A percentile compares a stretch with the other conserved stretches of the same genome.
phyloP scores from a whole-genome alignment of 495 filamentous ascomycete genomes.

The Neurospora sp. region DNA sequence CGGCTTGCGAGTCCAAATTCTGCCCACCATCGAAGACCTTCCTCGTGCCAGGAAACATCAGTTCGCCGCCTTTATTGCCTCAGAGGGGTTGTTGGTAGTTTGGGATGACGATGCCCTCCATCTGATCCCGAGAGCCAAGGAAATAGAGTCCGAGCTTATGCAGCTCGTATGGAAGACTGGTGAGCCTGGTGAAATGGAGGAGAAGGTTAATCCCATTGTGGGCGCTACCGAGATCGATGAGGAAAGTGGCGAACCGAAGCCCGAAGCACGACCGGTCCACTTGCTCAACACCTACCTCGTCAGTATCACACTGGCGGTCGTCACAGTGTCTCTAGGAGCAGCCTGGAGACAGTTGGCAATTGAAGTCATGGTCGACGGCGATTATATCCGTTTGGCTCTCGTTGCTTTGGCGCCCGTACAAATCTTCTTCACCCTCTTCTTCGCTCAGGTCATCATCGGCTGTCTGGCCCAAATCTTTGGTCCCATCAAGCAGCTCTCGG shows the following conservation, averaged over 20 bases:
- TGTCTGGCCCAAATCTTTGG: slow-evolving; percentile 66
- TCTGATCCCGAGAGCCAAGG: slow-evolving; percentile 51
- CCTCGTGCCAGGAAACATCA: slow-evolving; percentile 59
- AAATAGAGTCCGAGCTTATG: slow-evolving; percentile 65
- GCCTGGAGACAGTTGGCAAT: slow-evolving; percentile 57
- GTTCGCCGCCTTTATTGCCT: slow-evolving; percentile 66
- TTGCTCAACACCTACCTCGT: slow-evolving; percentile 59
- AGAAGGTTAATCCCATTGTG: slow-evolving; percentile 26
- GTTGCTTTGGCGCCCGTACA: slow-evolving; percentile 55
- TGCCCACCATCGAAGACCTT: slow-evolving; percentile 59
- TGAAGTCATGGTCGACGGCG: slow-evolving; percentile 53
- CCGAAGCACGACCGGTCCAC: slow-evolving; percentile 53
- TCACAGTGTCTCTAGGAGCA: slow-evolving; percentile 53
- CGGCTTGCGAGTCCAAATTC: slow-evolving; percentile 61
- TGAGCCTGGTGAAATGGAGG: slow-evolving; percentile 40
- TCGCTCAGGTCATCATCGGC: slow-evolving; percentile 63
- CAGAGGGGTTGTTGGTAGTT: slow-evolving; percentile 55
- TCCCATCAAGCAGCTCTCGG: slow-evolving; percentile 57
- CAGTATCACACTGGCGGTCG: slow-evolving; percentile 49
- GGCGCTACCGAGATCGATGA: slow-evolving; percentile 52
- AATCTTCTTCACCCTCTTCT: slow-evolving; percentile 72
- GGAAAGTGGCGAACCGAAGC: slow-evolving; percentile 55
- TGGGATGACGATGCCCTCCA: slow-evolving; percentile 71
- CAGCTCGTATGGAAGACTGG: slow-evolving; percentile 58
- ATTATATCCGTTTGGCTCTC: slow-evolving; percentile 50